These are phyloP conservation scores for Monoraphidium neglectum DNA, from an alignment of 139 green algal genomes.

Conservation along the genomic window DNA sequence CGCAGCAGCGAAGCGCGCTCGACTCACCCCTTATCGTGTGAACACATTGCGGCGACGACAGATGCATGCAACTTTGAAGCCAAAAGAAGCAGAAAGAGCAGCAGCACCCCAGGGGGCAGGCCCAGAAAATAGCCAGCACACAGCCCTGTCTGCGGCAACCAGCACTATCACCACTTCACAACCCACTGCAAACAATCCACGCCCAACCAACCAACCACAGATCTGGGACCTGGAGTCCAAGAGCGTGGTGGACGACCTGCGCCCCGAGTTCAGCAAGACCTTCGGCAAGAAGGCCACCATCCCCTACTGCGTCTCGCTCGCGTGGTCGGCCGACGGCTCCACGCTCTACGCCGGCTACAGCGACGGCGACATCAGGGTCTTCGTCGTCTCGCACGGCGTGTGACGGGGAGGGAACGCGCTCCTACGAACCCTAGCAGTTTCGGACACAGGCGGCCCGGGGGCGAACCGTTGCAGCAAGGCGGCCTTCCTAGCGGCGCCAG, in stretches of 20 bases:
- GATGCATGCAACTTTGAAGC: no score
- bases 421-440: not conserved
- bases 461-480: not conserved
- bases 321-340: conserved; percentile 95
- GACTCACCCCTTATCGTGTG: no score
- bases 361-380: conserved; percentile 68
- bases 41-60: no score
- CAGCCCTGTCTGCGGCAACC: no score
- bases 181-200: not conserved
- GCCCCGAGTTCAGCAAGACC: conserved; percentile 61
- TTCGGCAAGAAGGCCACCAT: conserved; percentile 74
- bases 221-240: conserved; percentile 99
- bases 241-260: conserved; percentile 92
- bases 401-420: conserved; percentile 9
- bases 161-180: not conserved
- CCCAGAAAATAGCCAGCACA: no score
- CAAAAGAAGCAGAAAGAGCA: no score
- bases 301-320: conserved; percentile 94
- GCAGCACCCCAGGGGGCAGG: no score
- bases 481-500: not conserved
- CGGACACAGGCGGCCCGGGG: not conserved
- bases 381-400: conserved; percentile 50
- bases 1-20: no score
- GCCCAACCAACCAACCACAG: conserved; percentile 51
- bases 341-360: conserved; percentile 91